Evolutionary conservation across 305 asterid genomes (phyloP), one percentile per base, ranked within the genome.

Genomic region (Plantago lanceolata): DNA sequence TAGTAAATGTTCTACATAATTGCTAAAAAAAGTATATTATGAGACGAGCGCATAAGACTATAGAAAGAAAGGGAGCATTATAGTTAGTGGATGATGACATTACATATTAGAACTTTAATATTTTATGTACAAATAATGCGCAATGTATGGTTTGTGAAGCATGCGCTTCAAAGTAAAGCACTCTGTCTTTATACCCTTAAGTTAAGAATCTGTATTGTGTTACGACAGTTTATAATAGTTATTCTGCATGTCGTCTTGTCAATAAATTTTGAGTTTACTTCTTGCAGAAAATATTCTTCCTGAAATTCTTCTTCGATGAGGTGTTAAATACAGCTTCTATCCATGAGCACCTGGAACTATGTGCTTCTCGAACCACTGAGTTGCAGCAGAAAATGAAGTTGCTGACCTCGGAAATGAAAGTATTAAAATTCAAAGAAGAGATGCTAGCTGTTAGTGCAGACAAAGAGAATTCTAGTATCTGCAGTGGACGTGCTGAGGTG

Each of bases 301-400:
- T 87, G 87, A 89, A 86, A 76, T 93, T 90, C 87, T 79, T 93
- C 72, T 90, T 84, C 48, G 97, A 88, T 19, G 99, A 88, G 72
- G 90, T 83, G 40, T 74, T 87, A 48, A 84, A 79, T 67, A 81
- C 96, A 59, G 84, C 88, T 61, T 73, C 76, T 62, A 62, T 90
- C 53, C 94, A 85, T 31, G 94, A 90, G 59, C 96, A 90, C 80
- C 67, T 90, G 35, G 94, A 85, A 33, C 94, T 83, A 53, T 75
- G 91, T 53, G 81, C 85, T 70, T 64, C 83, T 56, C 87, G 79
- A 63, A 79, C 82, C 61, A 58, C 78, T 63, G 98, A 92, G 64
- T 78, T 84, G 83, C 96, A 84, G 78, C 89, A 85, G 44, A 92
- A 78, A 72, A 73, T 92, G 54, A 87, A 90, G 31, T 77, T 80